These are phyloP conservation scores for Backusella psychrophila DNA, from an alignment of 192 early-diverging fungal genomes.

Conservation along the genomic window DNA sequence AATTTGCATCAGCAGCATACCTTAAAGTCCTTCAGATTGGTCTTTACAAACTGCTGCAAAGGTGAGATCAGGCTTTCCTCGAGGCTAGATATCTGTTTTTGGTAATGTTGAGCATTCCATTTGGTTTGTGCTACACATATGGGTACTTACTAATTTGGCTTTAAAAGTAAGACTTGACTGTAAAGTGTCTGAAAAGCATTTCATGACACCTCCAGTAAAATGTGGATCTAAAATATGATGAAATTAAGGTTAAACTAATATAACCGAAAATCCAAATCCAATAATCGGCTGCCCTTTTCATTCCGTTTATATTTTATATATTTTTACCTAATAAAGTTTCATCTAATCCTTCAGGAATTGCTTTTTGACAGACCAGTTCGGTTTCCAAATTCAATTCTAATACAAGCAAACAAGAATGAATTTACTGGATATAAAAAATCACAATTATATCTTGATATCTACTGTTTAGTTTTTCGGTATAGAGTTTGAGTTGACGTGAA, in stretches of 20 bases:
- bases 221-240: conserved; percentile 34
- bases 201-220: conserved; percentile 48
- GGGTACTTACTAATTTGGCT: conserved; percentile 39
- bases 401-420: background rate
- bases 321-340: conserved; percentile 36
- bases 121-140: background rate
- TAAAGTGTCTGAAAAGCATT: conserved; percentile 45
- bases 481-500: conserved; percentile 36
- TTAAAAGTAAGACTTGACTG: conserved; percentile 56
- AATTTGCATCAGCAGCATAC: conserved; percentile 26
- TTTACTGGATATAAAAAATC: background rate
- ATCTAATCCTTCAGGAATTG: conserved; percentile 29
- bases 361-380: conserved; percentile 28
- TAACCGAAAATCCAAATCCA: background rate
- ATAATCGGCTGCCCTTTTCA: background rate
- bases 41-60: conserved; percentile 60
- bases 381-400: conserved; percentile 40
- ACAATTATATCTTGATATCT: background rate
- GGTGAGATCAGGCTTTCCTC: conserved; percentile 61
- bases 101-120: background rate
- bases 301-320: background rate
- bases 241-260: background rate
- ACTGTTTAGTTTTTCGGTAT: conserved; percentile 43
- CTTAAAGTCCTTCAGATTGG: conserved; percentile 68
- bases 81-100: conserved; percentile 51